Evolutionary conservation across 106 monocot genomes (phyloP), one percentile per base, ranked within the genome.

Genomic region (Vanilla planifolia): DNA sequence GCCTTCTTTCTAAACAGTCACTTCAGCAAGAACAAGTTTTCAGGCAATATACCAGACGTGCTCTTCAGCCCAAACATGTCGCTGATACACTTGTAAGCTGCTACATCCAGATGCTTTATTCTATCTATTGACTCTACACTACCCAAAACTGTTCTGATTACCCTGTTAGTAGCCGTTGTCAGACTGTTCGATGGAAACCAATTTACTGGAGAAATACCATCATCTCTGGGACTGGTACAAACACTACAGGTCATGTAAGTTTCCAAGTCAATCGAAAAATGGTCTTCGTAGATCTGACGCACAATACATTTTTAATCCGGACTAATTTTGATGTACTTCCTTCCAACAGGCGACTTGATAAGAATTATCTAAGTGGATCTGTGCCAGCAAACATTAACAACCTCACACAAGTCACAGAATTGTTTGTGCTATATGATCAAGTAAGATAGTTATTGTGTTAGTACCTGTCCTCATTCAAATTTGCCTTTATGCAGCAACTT

Each of bases 11-110:
- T 55, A n/a, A 55, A 17, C 69, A 89, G 89, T 64, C 89, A 89
- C 61, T 85, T 89, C 69, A 89, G 81, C 76, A 89, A 89, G 53
- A 89, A 89, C 44, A 55, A 79, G 67, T 60, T 89, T 51, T 79
- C 85, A 19, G 89, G 89, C 48, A 22, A 33, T 16, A 85, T 89
- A n/a, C 85, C 89, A 21, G 75, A 66, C 32, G 42, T 57, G 3
- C 81, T 89, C 19, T 89, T 89, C 73, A 81, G 75, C 56, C 50
- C 89, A 0, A 42, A 75, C 27, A 89, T 89, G 89, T 63, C 77
- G 28, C 60, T 89, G 48, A 69, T 89, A 67, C 89, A 92, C 68
- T 11, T 92, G 86, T 92, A 80, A 80, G 91, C n/a, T 56, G 42
- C 67, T 63, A 15, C 28, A 55, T 55, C 48, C 21, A 28, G 19